Base-by-base conservation (phyloP, 23 red algal species). In the Cyanidiococcus yangmingshanensis region DNA sequence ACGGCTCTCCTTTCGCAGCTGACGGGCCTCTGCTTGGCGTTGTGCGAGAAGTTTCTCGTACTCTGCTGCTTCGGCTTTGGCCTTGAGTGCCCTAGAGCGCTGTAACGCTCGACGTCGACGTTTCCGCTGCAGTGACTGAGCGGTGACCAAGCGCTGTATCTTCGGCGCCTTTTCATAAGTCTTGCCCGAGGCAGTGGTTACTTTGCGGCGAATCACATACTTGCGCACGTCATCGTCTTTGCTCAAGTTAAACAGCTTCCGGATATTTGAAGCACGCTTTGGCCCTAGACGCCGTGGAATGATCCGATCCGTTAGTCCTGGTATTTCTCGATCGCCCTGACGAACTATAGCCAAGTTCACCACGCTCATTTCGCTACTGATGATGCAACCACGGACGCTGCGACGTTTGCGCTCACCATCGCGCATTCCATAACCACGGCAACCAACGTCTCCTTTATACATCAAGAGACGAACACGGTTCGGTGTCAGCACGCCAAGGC, bases 201-300 rank as follows among this genome's bases (percentile, higher is more conserved):
- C 86, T 78, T 98, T 88, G 50, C 94, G 84, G 37, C 94, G 85
- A 50, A 98, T 98, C 18, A 98, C 94, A 59, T 98, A 98, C 83
- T 98, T 98, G 58, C 94, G 84, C 54, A 98, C 94, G 50, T 98
- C 94, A 68, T 98, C 94, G 57, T 85, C 88, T 58, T 91, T 91
- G 25, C 87, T 77, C 68, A 98, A 78, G 84, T 98, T 98, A 40
- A 98, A 98, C 38, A 98, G 82, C 85, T 91, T 91, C 37, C 94
- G 94, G 76, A 98, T 91, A 37, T 91, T 88, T 16, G 75, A 85
- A 37, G 94, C 94, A 74, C 94, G 89, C 77, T 98, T 98, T 41
- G 94, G 94, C 2, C 94, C 94, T 37, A 98, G 82, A 41, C 94
- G 87, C 71, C 94, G 86, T 41, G 94, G 94, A 32, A 98, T 89